Base-by-base conservation (phyloP, 2,329 filamentous ascomycete species). In the Aspergillus jensenii region DNA sequence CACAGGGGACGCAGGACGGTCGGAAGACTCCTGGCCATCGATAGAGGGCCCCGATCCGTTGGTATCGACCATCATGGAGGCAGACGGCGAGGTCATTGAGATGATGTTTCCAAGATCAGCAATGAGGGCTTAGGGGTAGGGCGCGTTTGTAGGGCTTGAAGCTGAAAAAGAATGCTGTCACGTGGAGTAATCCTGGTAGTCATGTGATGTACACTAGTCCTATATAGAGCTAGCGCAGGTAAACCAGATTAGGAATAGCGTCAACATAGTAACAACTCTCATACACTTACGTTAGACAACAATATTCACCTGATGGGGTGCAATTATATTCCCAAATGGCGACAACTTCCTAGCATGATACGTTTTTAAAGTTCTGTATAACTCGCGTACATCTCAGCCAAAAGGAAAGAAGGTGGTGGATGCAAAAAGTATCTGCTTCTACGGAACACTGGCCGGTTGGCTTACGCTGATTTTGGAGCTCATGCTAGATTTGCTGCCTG, bases 71-170 rank as follows among this genome's bases (percentile, higher is more conserved):
- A 76, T 76, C 55, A 50, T 65, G 49, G 63, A 65, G 58, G 51
- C 61, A 59, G 60, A 55, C 63, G 56, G 56, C 62, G 61, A 54
- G 60, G 59, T 56, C 62, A 60, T 56, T 62, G 48, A 62, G 65
- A 57, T 65, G 59, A 66, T 62, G 68, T 69, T 74, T 76, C 75
- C 76, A 68, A 71, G 74, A 78, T 72, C 66, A 78, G 75, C 76
- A 78, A 78, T 78, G 69, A 78, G 76, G 76, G 76, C 74, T 78
- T 78, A 78, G 75, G 75, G 75, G 66, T 76, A 78, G 76, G 76
- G 76, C 76, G 74, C 73, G 68, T 64, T 66, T 67, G 69, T 78
- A 78, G 76, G 76, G 76, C 74, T 78, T 54, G 50, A 43, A 48
- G 49, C 11, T 49, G 55, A 49, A 37, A 49, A 53, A 41, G 21